Conservation (phyloP, 2,329 filamentous ascomycete genomes). For the Aotearoamyces nothofagi region DNA sequence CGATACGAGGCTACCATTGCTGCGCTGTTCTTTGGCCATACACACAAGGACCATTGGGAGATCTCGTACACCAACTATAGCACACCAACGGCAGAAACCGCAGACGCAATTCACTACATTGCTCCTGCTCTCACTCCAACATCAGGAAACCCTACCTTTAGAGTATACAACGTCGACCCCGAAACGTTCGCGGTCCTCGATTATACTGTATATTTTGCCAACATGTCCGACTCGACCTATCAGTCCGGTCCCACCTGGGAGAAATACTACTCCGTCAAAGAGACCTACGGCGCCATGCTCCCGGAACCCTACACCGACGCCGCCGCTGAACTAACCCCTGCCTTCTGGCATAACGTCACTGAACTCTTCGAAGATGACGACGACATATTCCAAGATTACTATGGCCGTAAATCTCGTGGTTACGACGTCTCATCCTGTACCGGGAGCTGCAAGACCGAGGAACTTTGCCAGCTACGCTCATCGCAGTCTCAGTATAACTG, state of each 20-base stretch:
- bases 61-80: constrained; percentile 17
- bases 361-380: constrained; percentile 27
- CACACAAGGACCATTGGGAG: constrained; percentile 21
- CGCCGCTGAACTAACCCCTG: constrained; percentile 31
- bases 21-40: constrained; percentile 20
- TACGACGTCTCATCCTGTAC: constrained; percentile 27
- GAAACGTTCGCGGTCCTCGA: constrained; percentile 20
- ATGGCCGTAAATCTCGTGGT: constrained; percentile 27
- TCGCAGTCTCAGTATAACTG: constrained; percentile 37
- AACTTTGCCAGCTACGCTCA: constrained; percentile 37
- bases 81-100: constrained; percentile 12
- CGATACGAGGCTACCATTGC: constrained; percentile 17
- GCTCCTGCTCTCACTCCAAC: constrained; percentile 19
- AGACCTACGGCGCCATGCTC: constrained; percentile 19
- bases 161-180: constrained; percentile 20
- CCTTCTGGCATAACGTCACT: constrained; percentile 45
- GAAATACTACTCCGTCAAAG: constrained; percentile 17
- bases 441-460: constrained; percentile 25
- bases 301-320: constrained; percentile 24
- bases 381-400: constrained; percentile 29
- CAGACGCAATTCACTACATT: constrained; percentile 18
- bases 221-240: constrained; percentile 14
- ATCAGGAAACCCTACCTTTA: constrained; percentile 19
- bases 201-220: constrained; percentile 16
- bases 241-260: constrained; percentile 17